Evolutionary conservation across 164 flowering plant species (phyloP).

Genomic region (Akebia trifoliata): DNA sequence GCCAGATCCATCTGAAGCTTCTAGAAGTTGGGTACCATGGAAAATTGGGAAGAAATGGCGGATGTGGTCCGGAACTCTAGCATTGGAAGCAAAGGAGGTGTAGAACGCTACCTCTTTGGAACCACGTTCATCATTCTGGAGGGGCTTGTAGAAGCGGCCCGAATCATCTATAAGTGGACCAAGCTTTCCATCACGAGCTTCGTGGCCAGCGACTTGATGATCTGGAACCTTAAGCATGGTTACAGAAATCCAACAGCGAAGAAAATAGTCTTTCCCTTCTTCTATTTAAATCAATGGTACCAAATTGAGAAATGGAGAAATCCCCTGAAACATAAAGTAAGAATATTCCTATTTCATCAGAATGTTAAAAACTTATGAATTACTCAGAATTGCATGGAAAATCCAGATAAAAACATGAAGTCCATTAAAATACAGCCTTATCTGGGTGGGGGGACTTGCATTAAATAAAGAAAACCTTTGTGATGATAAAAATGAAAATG

Average conservation of each 20-base stretch:
- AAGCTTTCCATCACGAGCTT: slow-evolving; percentile 50
- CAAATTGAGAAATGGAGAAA: too few species aligned
- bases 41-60: slow-evolving; percentile 61
- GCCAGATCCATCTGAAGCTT: slow-evolving; percentile 84
- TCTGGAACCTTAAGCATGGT: slow-evolving; percentile 67
- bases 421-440: too few species aligned
- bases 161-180: slow-evolving; percentile 83
- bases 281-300: too few species aligned
- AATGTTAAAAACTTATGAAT: too few species aligned
- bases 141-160: slow-evolving; percentile 91
- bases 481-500: too few species aligned
- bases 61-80: slow-evolving; percentile 51
- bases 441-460: too few species aligned
- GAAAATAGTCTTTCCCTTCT: too few species aligned
- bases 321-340: too few species aligned
- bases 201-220: slow-evolving; percentile 93
- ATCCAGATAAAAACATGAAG: too few species aligned
- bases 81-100: slow-evolving; percentile 45
- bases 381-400: too few species aligned
- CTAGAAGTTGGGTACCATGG: slow-evolving; percentile 61
- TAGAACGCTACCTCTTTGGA: slow-evolving; percentile 67
- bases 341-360: too few species aligned
- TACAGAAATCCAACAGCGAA: background rate
- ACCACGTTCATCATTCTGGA: slow-evolving; percentile 67
- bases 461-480: too few species aligned